Conservation (phyloP, 441 rosid genomes). For the Gossypium laxum region DNA sequence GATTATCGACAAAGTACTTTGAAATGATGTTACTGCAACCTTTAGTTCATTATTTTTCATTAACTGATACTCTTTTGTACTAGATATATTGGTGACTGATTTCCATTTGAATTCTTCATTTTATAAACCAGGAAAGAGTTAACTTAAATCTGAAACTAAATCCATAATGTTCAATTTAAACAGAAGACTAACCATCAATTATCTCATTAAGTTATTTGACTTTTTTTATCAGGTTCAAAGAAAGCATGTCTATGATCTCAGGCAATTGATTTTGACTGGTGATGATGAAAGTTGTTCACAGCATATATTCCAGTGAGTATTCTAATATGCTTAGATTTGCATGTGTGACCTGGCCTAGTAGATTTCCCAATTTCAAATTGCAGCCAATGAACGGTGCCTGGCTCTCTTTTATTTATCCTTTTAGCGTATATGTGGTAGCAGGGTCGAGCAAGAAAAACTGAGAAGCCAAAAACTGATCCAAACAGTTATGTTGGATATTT, state of each 20-base stretch:
- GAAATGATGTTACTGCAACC: neutral
- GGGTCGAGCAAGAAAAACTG: no score
- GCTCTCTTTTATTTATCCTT: neutral
- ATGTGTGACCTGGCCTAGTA: conserved; percentile 7
- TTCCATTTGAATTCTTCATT: neutral
- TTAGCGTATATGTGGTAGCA: neutral
- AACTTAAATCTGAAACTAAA: neutral
- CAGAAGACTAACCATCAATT: neutral
- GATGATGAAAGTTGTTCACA: conserved; percentile 78
- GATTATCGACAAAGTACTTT: neutral
- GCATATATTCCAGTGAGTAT: conserved; percentile 67
- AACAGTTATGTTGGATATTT: no score
- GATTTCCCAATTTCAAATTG: conserved; percentile 1
- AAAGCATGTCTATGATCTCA: conserved; percentile 82
- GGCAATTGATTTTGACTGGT: conserved; percentile 77
- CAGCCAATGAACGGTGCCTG: neutral
- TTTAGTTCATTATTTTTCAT: conserved; percentile 5
- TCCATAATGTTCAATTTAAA: neutral
- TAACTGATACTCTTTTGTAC: neutral
- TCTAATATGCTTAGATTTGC: neutral
- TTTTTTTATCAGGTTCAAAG: conserved; percentile 64
- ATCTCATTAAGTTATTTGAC: conserved; percentile 9
- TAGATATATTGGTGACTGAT: neutral
- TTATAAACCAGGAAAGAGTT: neutral
- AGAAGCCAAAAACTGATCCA: no score